Evolutionary conservation across 2,329 filamentous ascomycete genomes (phyloP).

Genomic region (Neodidymelliopsis sp.): DNA sequence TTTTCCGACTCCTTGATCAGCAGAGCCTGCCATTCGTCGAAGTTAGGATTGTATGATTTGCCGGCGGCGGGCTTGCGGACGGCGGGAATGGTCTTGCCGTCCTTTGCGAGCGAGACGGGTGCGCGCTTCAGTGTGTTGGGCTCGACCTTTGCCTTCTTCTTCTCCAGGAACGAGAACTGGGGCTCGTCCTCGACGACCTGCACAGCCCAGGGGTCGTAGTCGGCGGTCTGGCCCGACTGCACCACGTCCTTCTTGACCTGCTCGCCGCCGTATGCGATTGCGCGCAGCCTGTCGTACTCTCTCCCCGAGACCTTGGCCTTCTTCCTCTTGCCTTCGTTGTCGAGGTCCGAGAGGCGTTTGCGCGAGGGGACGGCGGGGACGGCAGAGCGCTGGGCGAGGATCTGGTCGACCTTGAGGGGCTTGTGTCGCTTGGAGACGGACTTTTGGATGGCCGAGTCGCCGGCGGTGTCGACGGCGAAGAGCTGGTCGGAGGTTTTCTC

Average conservation of each 20-base stretch:
- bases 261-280: conserved; percentile 76
- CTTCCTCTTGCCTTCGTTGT: conserved; percentile 73
- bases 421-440: conserved; percentile 74
- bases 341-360: conserved; percentile 78
- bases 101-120: conserved; percentile 82
- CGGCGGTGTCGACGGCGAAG: conserved; percentile 81
- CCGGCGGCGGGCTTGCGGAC: conserved; percentile 81
- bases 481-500: conserved; percentile 85
- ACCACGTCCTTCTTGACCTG: conserved; percentile 58
- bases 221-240: conserved; percentile 63
- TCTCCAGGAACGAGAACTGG: conserved; percentile 70
- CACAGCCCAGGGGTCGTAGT: conserved; percentile 81
- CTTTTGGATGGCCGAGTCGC: conserved; percentile 72
- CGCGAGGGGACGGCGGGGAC: conserved; percentile 79
- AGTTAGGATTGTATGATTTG: conserved; percentile 91
- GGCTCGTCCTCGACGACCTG: conserved; percentile 60
- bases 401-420: conserved; percentile 87
- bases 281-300: conserved; percentile 79
- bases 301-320: conserved; percentile 84
- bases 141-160: conserved; percentile 70
- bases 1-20: conserved; percentile 77
- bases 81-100: conserved; percentile 79
- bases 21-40: conserved; percentile 83
- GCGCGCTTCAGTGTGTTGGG: conserved; percentile 78
- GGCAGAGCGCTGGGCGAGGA: conserved; percentile 82